phyloP scores from a whole-genome alignment of 306 rosid genomes.

The Lupinus albus region DNA sequence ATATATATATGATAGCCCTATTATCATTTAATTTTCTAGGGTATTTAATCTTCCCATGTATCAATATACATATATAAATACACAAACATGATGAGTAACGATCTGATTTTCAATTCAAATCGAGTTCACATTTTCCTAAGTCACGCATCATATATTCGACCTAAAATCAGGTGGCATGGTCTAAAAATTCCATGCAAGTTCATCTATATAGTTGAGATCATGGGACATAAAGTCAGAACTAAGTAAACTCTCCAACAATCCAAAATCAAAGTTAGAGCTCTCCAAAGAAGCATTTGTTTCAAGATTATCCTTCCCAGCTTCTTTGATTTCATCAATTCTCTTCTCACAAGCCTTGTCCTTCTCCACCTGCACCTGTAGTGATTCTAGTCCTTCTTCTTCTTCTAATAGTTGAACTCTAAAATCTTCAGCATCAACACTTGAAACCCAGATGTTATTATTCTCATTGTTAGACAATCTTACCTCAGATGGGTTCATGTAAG shows the following conservation, averaged over 20 bases:
- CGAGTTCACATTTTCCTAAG: too few relatives aligned
- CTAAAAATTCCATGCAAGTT: slow-evolving; percentile 72
- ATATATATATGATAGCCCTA: too few relatives aligned
- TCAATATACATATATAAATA: too few relatives aligned
- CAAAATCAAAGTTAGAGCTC: slow-evolving; percentile 58
- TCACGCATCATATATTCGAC: too few relatives aligned
- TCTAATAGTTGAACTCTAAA: slow-evolving; percentile 21
- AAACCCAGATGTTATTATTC: slow-evolving; percentile 37
- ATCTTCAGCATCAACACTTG: slow-evolving; percentile 41
- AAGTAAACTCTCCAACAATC: slow-evolving; percentile 60
- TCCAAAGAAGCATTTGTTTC: slow-evolving; percentile 44
- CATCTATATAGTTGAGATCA: slow-evolving; percentile 53
- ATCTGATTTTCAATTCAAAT: too few relatives aligned
- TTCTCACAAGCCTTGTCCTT: slow-evolving; percentile 42
- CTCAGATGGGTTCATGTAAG: slow-evolving; percentile 33
- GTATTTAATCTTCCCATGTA: too few relatives aligned
- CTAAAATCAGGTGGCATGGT: too few relatives aligned
- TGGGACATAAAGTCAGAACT: slow-evolving; percentile 53
- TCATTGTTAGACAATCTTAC: slow-evolving; percentile 42
- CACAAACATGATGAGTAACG: too few relatives aligned
- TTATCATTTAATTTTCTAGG: too few relatives aligned
- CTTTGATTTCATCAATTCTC: slow-evolving; percentile 32
- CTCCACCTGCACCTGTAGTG: slow-evolving; percentile 38
- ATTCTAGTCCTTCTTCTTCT: slow-evolving; percentile 39
- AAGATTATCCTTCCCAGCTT: slow-evolving; percentile 20